A percentile compares a stretch with the other conserved stretches of the same genome.
These are phyloP conservation scores for Sporisorium iseilematis-ciliati DNA, from an alignment of 1,284 basidiomycete genomes.

Conservation along the genomic window DNA sequence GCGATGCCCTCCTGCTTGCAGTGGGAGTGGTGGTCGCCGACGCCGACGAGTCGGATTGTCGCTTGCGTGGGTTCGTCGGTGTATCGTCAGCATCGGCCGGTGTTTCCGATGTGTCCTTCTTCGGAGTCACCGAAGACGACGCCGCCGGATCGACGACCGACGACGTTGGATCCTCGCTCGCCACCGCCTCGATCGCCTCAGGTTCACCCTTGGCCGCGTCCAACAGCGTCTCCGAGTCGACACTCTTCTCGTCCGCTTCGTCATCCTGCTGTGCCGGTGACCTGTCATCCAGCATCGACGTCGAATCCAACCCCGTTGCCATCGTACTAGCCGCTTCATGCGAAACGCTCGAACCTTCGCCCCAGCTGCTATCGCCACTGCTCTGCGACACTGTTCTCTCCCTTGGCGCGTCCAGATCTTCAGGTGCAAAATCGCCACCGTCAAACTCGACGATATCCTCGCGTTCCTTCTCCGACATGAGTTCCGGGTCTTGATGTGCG, in stretches of 20 bases:
- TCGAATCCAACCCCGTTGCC: conserved; percentile 9
- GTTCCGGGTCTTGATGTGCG: conserved; percentile 32
- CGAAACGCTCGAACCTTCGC: conserved; percentile 23
- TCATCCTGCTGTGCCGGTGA: conserved; percentile 18
- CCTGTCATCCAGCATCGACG: neutral
- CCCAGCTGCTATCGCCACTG: conserved; percentile 44
- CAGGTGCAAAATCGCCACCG: conserved; percentile 44
- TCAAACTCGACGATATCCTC: conserved; percentile 53
- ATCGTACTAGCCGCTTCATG: conserved; percentile 17
- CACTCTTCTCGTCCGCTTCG: conserved; percentile 18
- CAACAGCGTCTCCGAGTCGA: conserved; percentile 41
- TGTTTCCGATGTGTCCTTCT: conserved; percentile 5
- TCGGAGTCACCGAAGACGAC: conserved; percentile 19
- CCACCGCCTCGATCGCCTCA: conserved; percentile 33
- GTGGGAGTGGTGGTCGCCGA: conserved; percentile 18
- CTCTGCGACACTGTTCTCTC: conserved; percentile 35
- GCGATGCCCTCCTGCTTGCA: conserved; percentile 17
- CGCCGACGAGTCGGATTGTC: conserved; percentile 9
- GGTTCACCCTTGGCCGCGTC: conserved; percentile 44
- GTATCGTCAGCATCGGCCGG: conserved; percentile 8
- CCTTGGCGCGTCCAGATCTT: conserved; percentile 26
- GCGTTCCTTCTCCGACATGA: conserved; percentile 51
- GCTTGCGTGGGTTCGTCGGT: conserved; percentile 6
- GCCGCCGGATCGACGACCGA: conserved; percentile 33
- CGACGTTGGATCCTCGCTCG: conserved; percentile 27